phyloP scores from a whole-genome alignment of 108 stramenopile species.

The Discostella stelligeroides region DNA sequence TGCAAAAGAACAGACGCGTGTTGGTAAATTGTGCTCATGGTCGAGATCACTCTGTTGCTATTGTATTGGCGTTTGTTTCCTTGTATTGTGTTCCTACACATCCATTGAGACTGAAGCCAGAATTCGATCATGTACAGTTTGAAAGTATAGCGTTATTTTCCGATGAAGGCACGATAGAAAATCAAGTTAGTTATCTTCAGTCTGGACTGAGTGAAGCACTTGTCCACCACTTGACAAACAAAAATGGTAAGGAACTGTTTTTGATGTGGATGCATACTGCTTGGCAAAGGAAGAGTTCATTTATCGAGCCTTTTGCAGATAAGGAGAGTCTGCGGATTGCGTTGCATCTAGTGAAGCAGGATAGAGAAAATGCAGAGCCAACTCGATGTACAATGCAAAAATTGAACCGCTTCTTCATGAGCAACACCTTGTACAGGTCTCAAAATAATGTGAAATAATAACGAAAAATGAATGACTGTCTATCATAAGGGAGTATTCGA shows the following conservation, averaged over 20 bases:
- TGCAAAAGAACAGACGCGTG: slow-evolving; percentile 43
- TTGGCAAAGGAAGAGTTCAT: not conserved
- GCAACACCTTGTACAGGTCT: slow-evolving; percentile 32
- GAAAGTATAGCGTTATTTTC: not conserved
- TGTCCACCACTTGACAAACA: slow-evolving; percentile 22
- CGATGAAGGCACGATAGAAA: not conserved
- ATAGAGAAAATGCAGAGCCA: slow-evolving; percentile 68
- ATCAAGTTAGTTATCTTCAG: slow-evolving; percentile 17
- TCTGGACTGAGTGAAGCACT: slow-evolving; percentile 40
- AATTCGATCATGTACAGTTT: slow-evolving; percentile 14
- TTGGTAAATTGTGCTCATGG: slow-evolving; percentile 84
- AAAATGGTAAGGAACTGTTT: slow-evolving; percentile 49
- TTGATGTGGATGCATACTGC: slow-evolving; percentile 47
- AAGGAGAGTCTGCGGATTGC: slow-evolving; percentile 64
- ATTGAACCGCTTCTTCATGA: slow-evolving; percentile 80
- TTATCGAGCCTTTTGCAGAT: slow-evolving; percentile 37
- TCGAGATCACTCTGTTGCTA: slow-evolving; percentile 77
- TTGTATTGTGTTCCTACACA: slow-evolving; percentile 38
- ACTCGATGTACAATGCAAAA: slow-evolving; percentile 79
- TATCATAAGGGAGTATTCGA: too few relatives aligned
- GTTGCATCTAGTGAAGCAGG: slow-evolving; percentile 62
- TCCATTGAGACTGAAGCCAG: slow-evolving; percentile 27
- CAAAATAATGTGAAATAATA: too few relatives aligned
- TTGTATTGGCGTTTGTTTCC: slow-evolving; percentile 56
- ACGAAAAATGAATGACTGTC: too few relatives aligned